phyloP scores from a whole-genome alignment of 257 asterid genomes.

The Solanum clarkiae region DNA sequence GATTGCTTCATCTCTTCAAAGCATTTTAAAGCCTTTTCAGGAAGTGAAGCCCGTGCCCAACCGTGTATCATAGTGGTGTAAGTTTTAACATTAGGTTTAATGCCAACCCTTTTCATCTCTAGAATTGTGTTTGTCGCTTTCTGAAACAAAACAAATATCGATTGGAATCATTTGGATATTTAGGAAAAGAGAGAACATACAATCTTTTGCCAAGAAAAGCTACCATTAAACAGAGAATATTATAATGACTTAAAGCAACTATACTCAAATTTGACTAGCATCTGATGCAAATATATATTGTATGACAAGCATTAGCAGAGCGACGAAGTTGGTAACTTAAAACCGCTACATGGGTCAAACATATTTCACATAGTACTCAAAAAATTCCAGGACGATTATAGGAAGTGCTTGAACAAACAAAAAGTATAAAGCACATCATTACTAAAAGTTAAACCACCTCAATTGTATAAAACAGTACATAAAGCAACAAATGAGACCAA shows the following conservation, averaged over 20 bases:
- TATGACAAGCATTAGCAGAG: background rate
- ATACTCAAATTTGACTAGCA: background rate
- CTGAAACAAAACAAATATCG: constrained; percentile 14
- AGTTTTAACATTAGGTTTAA: constrained; percentile 74
- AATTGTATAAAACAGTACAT: background rate
- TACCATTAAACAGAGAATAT: background rate
- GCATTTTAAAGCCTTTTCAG: constrained; percentile 89
- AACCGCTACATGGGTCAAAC: background rate
- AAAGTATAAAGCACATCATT: background rate
- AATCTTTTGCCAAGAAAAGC: background rate
- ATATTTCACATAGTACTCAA: background rate
- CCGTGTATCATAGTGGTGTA: constrained; percentile 91
- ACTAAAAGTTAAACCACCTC: background rate
- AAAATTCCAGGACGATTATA: background rate
- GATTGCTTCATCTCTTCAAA: constrained; percentile 76
- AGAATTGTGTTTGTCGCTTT: constrained; percentile 59
- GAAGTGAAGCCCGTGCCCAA: constrained; percentile 94
- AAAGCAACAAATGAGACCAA: background rate
- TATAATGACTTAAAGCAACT: background rate
- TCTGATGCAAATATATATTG: background rate
- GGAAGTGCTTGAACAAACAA: background rate
- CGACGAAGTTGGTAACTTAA: background rate
- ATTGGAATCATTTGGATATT: background rate
- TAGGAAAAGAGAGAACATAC: background rate
- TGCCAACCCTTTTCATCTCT: constrained; percentile 78